phyloP scores from a whole-genome alignment of 768 basidiomycete genomes.

The Melanogaster broomeanus region DNA sequence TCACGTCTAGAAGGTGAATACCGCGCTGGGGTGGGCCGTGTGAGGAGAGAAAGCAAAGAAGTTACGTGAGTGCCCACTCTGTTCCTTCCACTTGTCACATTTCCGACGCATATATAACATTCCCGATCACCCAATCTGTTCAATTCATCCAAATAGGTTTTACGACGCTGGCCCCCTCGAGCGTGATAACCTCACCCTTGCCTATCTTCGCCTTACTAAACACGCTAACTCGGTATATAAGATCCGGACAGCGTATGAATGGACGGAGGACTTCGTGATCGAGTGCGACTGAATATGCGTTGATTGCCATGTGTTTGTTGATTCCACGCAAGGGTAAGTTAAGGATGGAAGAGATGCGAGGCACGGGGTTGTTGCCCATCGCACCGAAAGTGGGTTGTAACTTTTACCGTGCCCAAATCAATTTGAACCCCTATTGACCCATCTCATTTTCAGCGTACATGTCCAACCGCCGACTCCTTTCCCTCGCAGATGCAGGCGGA shows the following conservation, averaged over 20 bases:
- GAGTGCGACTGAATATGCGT: slow-evolving; percentile 89
- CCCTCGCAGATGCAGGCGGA: slow-evolving; percentile 95
- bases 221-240: slow-evolving; percentile 94
- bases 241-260: slow-evolving; percentile 90
- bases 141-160: slow-evolving; percentile 51
- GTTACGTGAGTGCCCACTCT: slow-evolving; percentile 63
- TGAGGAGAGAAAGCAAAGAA: slow-evolving; percentile 90
- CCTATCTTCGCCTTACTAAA: slow-evolving; percentile 79
- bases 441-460: slow-evolving; percentile 65
- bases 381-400: slow-evolving; percentile 48
- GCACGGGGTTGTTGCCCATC: slow-evolving; percentile 43
- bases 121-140: too few species aligned
- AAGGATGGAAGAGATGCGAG: slow-evolving; percentile 2
- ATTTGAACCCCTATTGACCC: neutral
- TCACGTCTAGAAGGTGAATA: slow-evolving; percentile 87
- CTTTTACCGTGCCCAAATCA: neutral
- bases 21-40: slow-evolving; percentile 78
- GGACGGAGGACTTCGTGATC: slow-evolving; percentile 97
- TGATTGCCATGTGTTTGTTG: slow-evolving; percentile 90
- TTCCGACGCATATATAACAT: too few species aligned
- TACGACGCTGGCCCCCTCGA: slow-evolving; percentile 89
- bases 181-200: slow-evolving; percentile 73
- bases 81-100: too few species aligned
- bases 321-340: slow-evolving; percentile 50
- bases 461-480: slow-evolving; percentile 87